Base-by-base conservation (phyloP, 495 filamentous ascomycete species). In the Tuber indicum region DNA sequence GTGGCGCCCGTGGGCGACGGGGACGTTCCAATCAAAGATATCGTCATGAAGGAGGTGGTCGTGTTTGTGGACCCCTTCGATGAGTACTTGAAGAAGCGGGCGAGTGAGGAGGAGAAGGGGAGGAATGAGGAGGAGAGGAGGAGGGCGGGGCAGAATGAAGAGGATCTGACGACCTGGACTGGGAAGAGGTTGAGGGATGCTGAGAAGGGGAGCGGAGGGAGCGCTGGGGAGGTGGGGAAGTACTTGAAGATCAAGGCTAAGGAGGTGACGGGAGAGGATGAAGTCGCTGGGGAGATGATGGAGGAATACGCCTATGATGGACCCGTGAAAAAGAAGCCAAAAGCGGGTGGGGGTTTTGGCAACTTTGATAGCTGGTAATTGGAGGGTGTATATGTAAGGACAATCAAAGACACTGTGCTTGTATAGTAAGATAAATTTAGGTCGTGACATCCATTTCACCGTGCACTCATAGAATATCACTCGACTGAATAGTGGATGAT, bases 31-130 rank as follows among this genome's bases (percentile, higher is more conserved):
- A 84, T 90, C 0, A 88, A 90, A n/a, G 90, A 93, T 42, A 90
- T 97, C 36, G 82, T 88, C 52, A 94, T 99, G 75, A 88, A 91
- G 81, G 92, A 96, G 45, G 88, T 98, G 0, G 91, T 92, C 4
- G 90, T 99, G 9, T 94, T 96, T 78, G 89, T 98, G 4, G 96
- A 99, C 84, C 94, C 94, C 1, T 99, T 99, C 84, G 93, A 97
- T 81, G 96, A 97, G 84, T 98, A 95, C 83, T 80, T 89, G 80
- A 91, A 90, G 83, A 87, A 92, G 81, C 88, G 90, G 78, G 82
- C 79, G 45, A 86, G 89, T 75, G 84, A 84, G 72, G 84, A 82
- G 58, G 83, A 84, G 47, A 88, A 87, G 46, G 86, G 88, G 75
- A 85, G 86, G 70, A 87, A 87, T 74, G 88, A 87, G 73, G 87